These are phyloP conservation scores for Boletus reticulatus DNA, from an alignment of 768 basidiomycete species.

Conservation along the genomic window DNA sequence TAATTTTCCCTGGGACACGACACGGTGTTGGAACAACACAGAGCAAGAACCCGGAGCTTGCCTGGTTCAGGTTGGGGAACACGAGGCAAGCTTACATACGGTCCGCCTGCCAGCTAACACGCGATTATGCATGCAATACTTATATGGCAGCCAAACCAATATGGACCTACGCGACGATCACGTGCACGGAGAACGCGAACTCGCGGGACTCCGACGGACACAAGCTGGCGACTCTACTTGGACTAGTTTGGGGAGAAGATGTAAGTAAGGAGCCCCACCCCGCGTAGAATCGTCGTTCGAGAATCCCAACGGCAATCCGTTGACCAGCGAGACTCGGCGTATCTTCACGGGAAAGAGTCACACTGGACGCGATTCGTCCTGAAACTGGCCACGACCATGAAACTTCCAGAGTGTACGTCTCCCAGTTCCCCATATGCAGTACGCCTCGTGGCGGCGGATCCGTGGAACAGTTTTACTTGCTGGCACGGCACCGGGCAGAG, in stretches of 20 bases:
- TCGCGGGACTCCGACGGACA: too few relatives aligned
- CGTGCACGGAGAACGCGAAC: constrained; percentile 10
- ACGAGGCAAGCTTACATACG: constrained; percentile 33
- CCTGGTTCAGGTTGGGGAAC: constrained; percentile 24
- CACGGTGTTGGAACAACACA: constrained; percentile 21
- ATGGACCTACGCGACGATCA: constrained; percentile 17
- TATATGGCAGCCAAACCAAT: constrained; percentile 5
- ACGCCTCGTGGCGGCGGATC: too few relatives aligned
- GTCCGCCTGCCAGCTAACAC: constrained; percentile 7
- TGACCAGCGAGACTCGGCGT: too few relatives aligned
- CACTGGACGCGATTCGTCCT: background rate
- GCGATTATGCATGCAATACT: constrained; percentile 1
- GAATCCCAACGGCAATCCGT: too few relatives aligned
- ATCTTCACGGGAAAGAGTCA: background rate
- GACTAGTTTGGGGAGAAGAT: too few relatives aligned
- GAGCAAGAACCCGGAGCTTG: constrained; percentile 21
- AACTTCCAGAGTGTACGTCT: background rate
- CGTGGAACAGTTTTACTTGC: too few relatives aligned
- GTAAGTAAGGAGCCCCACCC: too few relatives aligned
- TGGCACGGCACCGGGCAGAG: too few relatives aligned
- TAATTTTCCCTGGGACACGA: constrained; percentile 19
- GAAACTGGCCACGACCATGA: background rate
- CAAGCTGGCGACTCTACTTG: too few relatives aligned
- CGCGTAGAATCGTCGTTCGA: too few relatives aligned
- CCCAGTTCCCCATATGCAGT: too few relatives aligned